These are phyloP conservation scores for Lipomyces mesembrius DNA, from an alignment of 805 yeast genomes.

Conservation along the genomic window DNA sequence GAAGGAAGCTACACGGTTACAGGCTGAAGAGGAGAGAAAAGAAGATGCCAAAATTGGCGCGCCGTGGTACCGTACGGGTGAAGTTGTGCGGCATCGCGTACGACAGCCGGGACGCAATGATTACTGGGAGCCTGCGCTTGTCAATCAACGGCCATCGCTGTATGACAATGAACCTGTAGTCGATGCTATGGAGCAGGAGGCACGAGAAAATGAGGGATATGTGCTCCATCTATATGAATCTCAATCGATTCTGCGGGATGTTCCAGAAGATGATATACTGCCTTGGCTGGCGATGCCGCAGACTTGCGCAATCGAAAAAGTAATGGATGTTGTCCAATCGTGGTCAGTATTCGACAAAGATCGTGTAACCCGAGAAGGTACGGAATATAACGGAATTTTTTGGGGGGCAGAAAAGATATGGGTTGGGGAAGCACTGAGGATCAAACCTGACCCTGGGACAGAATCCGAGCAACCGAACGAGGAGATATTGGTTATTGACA, in stretches of 20 bases:
- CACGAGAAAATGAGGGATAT: constrained; percentile 15
- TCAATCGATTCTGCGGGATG: constrained; percentile 8
- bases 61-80: constrained; percentile 28
- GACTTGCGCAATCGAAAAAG: not conserved
- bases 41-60: constrained; percentile 20
- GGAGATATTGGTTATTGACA: constrained; percentile 26
- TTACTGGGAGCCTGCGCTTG: constrained; percentile 21
- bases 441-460: constrained; percentile 19
- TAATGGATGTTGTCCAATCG: constrained; percentile 10
- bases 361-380: constrained; percentile 5
- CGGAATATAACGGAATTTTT: constrained; percentile 25
- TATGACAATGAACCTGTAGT: constrained; percentile 16
- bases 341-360: constrained; percentile 23
- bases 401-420: constrained; percentile 37
- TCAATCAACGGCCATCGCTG: constrained; percentile 19
- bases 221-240: constrained; percentile 11
- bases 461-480: constrained; percentile 2
- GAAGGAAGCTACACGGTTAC: constrained; percentile 11
- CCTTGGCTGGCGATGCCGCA: constrained; percentile 28
- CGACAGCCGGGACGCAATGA: not conserved
- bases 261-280: constrained; percentile 11
- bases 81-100: constrained; percentile 18
- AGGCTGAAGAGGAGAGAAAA: constrained; percentile 16
- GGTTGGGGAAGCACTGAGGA: constrained; percentile 30
- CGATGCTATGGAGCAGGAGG: not conserved